These are phyloP conservation scores for Erysimum cheiranthoides DNA, from an alignment of 345 rosid species.

Conservation along the genomic window DNA sequence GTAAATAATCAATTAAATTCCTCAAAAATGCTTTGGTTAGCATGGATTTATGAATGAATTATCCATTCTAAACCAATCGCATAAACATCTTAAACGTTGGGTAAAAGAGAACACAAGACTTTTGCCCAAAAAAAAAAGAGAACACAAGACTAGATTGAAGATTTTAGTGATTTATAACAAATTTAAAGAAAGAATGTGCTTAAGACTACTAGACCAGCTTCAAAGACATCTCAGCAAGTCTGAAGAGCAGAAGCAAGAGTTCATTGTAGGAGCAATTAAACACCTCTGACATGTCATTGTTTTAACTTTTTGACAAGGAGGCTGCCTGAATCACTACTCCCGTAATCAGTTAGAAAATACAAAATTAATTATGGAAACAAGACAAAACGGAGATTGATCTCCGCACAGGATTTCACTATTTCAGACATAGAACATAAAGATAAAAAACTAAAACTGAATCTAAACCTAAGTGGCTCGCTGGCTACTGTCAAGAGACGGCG, in stretches of 20 bases:
- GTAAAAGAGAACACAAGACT: neutral
- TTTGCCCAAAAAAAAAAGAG: too few species aligned
- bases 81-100: neutral
- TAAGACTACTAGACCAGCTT: conserved; percentile 79
- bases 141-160: neutral
- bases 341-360: neutral
- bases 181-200: conserved; percentile 44
- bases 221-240: conserved; percentile 73
- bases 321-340: conserved; percentile 85
- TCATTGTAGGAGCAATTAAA: conserved; percentile 65
- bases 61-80: neutral
- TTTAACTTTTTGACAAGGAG: conserved; percentile 41
- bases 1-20: too few species aligned
- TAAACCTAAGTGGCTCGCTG: neutral
- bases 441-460: neutral
- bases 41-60: too few species aligned
- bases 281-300: conserved; percentile 58
- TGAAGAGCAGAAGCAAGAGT: conserved; percentile 64
- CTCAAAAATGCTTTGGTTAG: too few species aligned
- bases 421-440: neutral
- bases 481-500: conserved; percentile 14
- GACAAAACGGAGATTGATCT: neutral
- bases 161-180: neutral
- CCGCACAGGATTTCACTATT: neutral
- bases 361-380: neutral